Evolutionary conservation across 306 rosid genomes (phyloP).

Genomic region (Glycyrrhiza uralensis): DNA sequence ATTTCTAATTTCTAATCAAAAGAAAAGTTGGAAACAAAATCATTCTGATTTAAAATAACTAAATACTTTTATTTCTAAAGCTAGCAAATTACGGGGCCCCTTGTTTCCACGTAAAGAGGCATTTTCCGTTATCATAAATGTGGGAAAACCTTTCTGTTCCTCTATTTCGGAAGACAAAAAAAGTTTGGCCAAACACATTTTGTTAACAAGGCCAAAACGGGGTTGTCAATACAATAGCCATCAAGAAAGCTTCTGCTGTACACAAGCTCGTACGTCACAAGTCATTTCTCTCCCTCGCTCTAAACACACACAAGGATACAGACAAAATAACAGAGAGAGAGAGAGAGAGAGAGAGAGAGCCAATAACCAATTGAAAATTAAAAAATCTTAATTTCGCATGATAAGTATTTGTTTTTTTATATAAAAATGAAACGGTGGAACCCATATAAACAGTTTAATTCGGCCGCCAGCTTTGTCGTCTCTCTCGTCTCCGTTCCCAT

Average conservation of each 20-base stretch:
- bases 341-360: too few relatives aligned
- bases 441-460: slow-evolving; percentile 61
- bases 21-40: too few relatives aligned
- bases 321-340: slow-evolving; percentile 22
- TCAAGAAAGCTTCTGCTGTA: slow-evolving; percentile 17
- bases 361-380: too few relatives aligned
- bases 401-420: background rate
- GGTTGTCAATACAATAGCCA: slow-evolving; percentile 42
- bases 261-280: slow-evolving; percentile 27
- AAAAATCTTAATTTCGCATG: background rate
- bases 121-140: too few relatives aligned
- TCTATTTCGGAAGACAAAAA: background rate
- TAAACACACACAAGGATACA: background rate
- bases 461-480: slow-evolving; percentile 96
- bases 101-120: too few relatives aligned
- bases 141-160: background rate
- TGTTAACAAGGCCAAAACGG: slow-evolving; percentile 41
- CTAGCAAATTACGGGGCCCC: too few relatives aligned
- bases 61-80: too few relatives aligned
- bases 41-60: too few relatives aligned
- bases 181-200: background rate
- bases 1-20: too few relatives aligned
- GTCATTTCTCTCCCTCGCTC: slow-evolving; percentile 26
- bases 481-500: slow-evolving; percentile 69
- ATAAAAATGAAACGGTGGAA: slow-evolving; percentile 27